Percentiles rank a stretch among this genome's conserved stretches.
Conservation (phyloP, 2,329 filamentous ascomycete species). For the Aspergillus cejpii region DNA sequence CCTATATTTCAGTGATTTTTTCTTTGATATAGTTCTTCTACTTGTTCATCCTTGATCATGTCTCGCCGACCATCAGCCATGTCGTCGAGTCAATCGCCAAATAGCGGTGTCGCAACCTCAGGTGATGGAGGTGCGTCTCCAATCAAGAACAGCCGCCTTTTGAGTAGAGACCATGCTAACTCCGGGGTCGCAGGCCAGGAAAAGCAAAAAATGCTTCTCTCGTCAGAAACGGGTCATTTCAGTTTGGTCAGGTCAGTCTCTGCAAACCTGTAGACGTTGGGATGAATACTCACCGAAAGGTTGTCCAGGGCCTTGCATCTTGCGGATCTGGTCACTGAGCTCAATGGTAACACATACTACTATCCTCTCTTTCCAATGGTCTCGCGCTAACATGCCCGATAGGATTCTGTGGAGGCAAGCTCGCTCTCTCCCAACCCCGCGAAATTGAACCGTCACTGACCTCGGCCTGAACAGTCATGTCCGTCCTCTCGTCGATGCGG, state of each 20-base stretch:
- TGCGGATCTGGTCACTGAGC: slow-evolving; percentile 46
- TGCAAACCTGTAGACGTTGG: neutral
- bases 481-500: slow-evolving; percentile 87
- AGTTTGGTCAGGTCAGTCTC: slow-evolving; percentile 44
- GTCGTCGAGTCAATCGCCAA: slow-evolving; percentile 27
- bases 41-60: slow-evolving; percentile 22
- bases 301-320: slow-evolving; percentile 42
- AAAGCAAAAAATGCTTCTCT: slow-evolving; percentile 46
- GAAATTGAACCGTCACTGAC: slow-evolving; percentile 14
- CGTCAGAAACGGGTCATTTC: slow-evolving; percentile 45
- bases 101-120: slow-evolving; percentile 24
- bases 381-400: slow-evolving; percentile 1
- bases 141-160: slow-evolving; percentile 4
- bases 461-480: slow-evolving; percentile 59
- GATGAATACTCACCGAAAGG: slow-evolving; percentile 10
- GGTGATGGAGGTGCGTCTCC: slow-evolving; percentile 31
- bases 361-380: neutral
- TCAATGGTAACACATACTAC: slow-evolving; percentile 39
- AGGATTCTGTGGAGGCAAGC: slow-evolving; percentile 47
- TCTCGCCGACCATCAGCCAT: slow-evolving; percentile 36
- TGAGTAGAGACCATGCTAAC: slow-evolving; percentile 7
- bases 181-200: slow-evolving; percentile 36
- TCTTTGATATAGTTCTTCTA: slow-evolving; percentile 5
- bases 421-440: neutral
- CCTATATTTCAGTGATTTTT: neutral